phyloP scores from a whole-genome alignment of 305 asterid species.

The Plantago coronopus region DNA sequence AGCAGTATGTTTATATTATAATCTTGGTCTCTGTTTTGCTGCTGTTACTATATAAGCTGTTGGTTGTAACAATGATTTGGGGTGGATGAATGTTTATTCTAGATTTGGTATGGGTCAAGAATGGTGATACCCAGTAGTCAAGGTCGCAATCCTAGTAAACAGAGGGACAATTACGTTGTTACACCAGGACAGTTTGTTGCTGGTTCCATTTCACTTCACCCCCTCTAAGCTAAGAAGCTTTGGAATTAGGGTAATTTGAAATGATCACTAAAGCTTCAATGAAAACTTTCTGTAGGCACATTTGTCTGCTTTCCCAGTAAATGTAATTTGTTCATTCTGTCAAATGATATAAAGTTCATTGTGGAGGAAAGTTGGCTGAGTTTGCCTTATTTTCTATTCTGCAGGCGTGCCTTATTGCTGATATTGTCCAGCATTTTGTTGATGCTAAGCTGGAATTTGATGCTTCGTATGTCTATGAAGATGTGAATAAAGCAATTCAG shows the following conservation, averaged over 20 bases:
- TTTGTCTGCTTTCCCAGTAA: neutral
- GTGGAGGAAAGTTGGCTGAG: conserved; percentile 14
- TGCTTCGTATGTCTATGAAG: conserved; percentile 83
- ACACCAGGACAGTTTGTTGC: no score
- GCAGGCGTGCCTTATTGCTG: conserved; percentile 98
- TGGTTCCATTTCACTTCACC: no score
- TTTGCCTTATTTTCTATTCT: conserved; percentile 16
- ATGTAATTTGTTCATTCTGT: conserved; percentile 10
- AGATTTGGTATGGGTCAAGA: no score
- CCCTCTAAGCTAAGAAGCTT: neutral
- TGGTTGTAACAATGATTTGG: conserved; percentile 29
- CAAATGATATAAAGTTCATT: conserved; percentile 3
- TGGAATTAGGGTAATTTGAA: conserved; percentile 5
- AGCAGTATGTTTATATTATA: conserved; percentile 9
- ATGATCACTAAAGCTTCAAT: neutral
- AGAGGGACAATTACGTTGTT: no score
- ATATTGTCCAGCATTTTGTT: conserved; percentile 91
- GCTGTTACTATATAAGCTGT: conserved; percentile 24
- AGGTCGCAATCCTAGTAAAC: no score
- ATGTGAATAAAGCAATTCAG: conserved; percentile 85
- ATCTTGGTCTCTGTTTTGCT: conserved; percentile 11
- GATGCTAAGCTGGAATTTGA: conserved; percentile 96
- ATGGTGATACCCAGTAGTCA: no score
- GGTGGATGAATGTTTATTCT: no score
- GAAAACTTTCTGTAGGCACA: neutral